These are phyloP conservation scores for Seiridium unicorne DNA, from an alignment of 2,329 filamentous ascomycete species.

Conservation along the genomic window DNA sequence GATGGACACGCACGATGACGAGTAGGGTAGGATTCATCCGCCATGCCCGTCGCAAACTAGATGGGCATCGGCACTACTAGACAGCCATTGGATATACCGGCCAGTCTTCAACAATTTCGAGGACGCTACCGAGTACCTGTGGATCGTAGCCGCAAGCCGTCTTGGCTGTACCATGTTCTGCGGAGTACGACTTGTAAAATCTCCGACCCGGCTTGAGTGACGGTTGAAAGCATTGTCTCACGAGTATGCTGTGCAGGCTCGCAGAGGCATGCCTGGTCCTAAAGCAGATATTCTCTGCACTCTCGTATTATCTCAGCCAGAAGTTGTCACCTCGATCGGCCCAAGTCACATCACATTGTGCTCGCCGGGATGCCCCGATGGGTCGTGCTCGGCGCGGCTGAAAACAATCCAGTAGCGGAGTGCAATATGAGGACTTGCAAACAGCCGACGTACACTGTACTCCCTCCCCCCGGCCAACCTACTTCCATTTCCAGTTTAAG, in stretches of 20 bases:
- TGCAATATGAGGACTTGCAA: conserved; percentile 1
- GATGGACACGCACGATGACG: conserved; percentile 6
- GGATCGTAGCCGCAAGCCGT: neutral
- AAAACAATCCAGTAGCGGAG: conserved; percentile 1
- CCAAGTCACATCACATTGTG: neutral
- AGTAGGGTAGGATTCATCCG: neutral
- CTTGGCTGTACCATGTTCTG: neutral
- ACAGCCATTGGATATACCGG: too few species aligned
- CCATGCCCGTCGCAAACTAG: too few species aligned
- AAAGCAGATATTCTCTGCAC: neutral
- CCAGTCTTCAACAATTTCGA: too few species aligned
- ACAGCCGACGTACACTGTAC: conserved; percentile 4
- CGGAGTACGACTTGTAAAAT: neutral
- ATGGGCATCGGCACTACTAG: too few species aligned
- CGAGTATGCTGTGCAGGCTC: neutral
- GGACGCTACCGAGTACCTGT: neutral
- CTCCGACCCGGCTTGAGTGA: conserved; percentile 9
- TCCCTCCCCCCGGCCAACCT: neutral
- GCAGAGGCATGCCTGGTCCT: conserved; percentile 1
- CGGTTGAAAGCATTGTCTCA: conserved; percentile 5
- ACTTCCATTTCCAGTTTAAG: neutral
- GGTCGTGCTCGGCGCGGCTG: conserved; percentile 10
- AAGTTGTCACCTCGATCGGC: neutral
- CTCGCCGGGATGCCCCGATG: neutral
- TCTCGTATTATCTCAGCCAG: neutral